Evolutionary conservation across 2,329 filamentous ascomycete species (phyloP), one percentile per base, ranked within the genome.

Genomic region (Lasiodiplodia hormozganensis): DNA sequence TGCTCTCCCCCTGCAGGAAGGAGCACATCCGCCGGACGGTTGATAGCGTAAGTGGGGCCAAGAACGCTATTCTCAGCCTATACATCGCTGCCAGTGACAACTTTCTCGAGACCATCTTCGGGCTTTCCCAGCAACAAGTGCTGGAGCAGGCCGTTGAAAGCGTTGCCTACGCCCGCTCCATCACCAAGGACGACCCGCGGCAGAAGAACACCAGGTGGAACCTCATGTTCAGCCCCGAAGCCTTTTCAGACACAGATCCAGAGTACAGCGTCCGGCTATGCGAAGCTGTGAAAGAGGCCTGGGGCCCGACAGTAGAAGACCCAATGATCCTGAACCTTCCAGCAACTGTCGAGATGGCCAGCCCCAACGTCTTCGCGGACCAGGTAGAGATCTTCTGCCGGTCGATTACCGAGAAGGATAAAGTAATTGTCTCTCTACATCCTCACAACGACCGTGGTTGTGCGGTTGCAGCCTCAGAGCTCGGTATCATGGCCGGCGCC

Each of bases 291-390:
- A 97, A 97, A 86, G 90, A 86, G 6, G 96, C 94, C 0, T 99
- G 96, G 96, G 94, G 86, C 70, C 95, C 96, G 0, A 89, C 88
- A 0, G 88, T 85, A 51, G 88, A 93, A 78, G 90, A 89, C 74
- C 92, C 91, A 57, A 93, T 99, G 80, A 96, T 98, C 77, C 95
- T 99, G 86, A 98, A 98, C 83, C 86, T 99, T 64, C 95, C 96
- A 0, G 95, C 96, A 1, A 98, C 96, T 0, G 95, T 98, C 40
- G 96, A 98, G 82, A 90, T 97, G 89, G 83, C 93, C 0, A 97
- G 95, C 0, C 94, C 94, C 40, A 98, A 98, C 78, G 88, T 97
- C 57, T 99, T 96, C 78, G 96, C 96, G 58, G 96, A 99, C 77
- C 92, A 96, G 82, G 92, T 98, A 70, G 96, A 99, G 79, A 97